A percentile compares a stretch with the other conserved stretches of the same genome.
Evolutionary conservation across 2,329 filamentous ascomycete genomes (phyloP).

Genomic region (Ascochyta koolunga): DNA sequence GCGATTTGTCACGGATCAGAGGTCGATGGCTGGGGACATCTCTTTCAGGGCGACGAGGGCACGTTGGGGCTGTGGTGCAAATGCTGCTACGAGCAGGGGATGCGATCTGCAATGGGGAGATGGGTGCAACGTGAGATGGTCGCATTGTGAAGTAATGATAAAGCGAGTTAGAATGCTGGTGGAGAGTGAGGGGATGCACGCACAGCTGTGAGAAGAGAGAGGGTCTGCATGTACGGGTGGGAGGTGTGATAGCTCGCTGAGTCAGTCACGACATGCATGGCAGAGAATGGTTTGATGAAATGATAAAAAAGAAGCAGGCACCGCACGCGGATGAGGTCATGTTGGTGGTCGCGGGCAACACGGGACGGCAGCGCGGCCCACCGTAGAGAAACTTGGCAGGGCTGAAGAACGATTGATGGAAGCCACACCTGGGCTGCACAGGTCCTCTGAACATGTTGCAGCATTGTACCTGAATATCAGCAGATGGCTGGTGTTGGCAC

Average conservation of each 20-base stretch:
- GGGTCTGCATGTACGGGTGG: neutral
- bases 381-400: slow-evolving; percentile 26
- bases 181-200: slow-evolving; percentile 3
- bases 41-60: slow-evolving; percentile 33
- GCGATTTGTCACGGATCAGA: slow-evolving; percentile 36
- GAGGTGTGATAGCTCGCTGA: slow-evolving; percentile 1
- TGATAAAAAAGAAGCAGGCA: slow-evolving; percentile 10
- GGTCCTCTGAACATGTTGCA: slow-evolving; percentile 12
- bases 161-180: slow-evolving; percentile 2
- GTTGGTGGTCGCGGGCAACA: no score
- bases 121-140: slow-evolving; percentile 18
- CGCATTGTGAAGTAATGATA: slow-evolving; percentile 30
- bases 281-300: slow-evolving; percentile 8
- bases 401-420: slow-evolving; percentile 16
- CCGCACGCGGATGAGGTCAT: no score
- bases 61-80: slow-evolving; percentile 37
- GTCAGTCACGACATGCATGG: slow-evolving; percentile 7
- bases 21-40: slow-evolving; percentile 36
- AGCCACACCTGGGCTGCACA: slow-evolving; percentile 3
- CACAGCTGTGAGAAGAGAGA: neutral
- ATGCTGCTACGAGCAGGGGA: slow-evolving; percentile 27
- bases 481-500: neutral
- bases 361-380: slow-evolving; percentile 21
- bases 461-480: neutral
- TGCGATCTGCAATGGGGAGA: slow-evolving; percentile 25